Evolutionary conservation across 2,329 filamentous ascomycete genomes (phyloP), one percentile per base, ranked within the genome.

Genomic region (Claviceps purpurea): DNA sequence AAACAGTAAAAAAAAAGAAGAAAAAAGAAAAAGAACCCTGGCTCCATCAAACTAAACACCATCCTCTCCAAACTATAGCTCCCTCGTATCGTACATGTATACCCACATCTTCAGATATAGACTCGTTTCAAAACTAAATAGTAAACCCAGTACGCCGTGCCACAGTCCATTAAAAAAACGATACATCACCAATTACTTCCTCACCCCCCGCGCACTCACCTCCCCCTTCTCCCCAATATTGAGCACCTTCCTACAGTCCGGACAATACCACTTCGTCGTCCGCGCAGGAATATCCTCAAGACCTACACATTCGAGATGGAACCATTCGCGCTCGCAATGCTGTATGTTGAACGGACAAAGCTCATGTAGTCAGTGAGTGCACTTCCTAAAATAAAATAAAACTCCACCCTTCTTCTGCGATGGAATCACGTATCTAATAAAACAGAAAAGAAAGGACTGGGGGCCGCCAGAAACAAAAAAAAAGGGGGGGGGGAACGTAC

Each of bases 231-330:
- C 78, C 5, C 80, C 80, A 58, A 83, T 79, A 47, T 80, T 79
- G 37, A 84, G 67, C 34, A 75, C 68, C 55, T 78, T 76, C 42
- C 82, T 73, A 62, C 87, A 93, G 49, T 88, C 81, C 1, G 85
- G 85, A 65, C 87, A 93, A 61, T 89, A 93, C 87, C 87, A 93
- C 66, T 89, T 89, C 2, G 83, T 83, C 37, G 84, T 85, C 18
- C 85, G 74, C 2, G 82, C 77, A 11, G 87, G 86, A 54, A 86
- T 79, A 24, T 82, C 75, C 11, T 74, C 72, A 38, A 93, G 71
- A 5, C 76, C 81, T 5, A 93, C 84, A 61, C 87, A 93, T 56
- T 82, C 80, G 42, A 93, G 74, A 63, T 93, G 87, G 65, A 91
- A 93, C 87, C 87, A 93, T 66, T 91, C 86, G 56, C 81, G 81